Conservation (phyloP, 352 stramenopile species). For the Phytophthora crassamura region DNA sequence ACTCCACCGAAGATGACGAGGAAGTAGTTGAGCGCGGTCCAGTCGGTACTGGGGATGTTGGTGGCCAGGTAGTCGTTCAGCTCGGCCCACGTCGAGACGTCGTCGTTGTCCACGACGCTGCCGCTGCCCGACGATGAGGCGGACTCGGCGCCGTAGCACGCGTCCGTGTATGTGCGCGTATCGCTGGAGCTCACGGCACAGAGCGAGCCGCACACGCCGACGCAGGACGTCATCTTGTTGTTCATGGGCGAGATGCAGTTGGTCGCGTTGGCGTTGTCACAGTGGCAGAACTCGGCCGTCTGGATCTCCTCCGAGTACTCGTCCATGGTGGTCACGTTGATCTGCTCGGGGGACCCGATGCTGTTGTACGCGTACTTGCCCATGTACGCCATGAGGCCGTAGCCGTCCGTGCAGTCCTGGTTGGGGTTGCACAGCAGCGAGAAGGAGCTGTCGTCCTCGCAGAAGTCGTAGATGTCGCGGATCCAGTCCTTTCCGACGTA, state of each 20-base stretch:
- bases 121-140: slow-evolving; percentile 24
- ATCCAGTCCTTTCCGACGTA: slow-evolving; percentile 70
- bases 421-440: slow-evolving; percentile 64
- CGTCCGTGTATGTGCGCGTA: slow-evolving; percentile 47
- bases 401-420: slow-evolving; percentile 58
- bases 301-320: slow-evolving; percentile 32
- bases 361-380: slow-evolving; percentile 67
- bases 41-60: slow-evolving; percentile 52
- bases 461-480: slow-evolving; percentile 73
- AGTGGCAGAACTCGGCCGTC: slow-evolving; percentile 52
- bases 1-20: slow-evolving; percentile 54
- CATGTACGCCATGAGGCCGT: slow-evolving; percentile 66
- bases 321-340: slow-evolving; percentile 65
- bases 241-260: slow-evolving; percentile 63
- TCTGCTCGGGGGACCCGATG: slow-evolving; percentile 68
- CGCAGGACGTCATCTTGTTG: slow-evolving; percentile 52
- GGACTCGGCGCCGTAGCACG: slow-evolving; percentile 37
- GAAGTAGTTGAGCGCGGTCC: slow-evolving; percentile 56
- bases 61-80: slow-evolving; percentile 45
- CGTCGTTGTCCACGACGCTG: slow-evolving; percentile 14
- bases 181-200: slow-evolving; percentile 48
- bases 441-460: slow-evolving; percentile 61
- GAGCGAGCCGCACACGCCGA: slow-evolving; percentile 56
- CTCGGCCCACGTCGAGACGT: slow-evolving; percentile 45
- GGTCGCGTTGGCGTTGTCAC: slow-evolving; percentile 45